phyloP scores from a whole-genome alignment of 495 filamentous ascomycete species.

The Bacidia gigantensis region DNA sequence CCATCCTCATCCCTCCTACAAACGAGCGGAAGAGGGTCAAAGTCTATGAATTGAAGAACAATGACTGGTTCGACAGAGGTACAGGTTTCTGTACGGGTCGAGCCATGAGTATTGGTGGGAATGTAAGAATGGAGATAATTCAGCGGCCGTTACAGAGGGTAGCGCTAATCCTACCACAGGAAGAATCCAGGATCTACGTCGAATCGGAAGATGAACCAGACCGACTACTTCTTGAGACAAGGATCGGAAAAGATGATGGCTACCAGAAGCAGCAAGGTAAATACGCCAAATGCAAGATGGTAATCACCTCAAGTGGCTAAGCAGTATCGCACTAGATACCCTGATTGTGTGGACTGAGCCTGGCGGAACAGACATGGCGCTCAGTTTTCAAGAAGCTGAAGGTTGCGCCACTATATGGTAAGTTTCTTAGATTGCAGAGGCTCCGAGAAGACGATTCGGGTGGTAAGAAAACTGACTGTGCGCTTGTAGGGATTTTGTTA shows the following conservation, averaged over 20 bases:
- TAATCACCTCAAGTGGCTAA: constrained; percentile 7
- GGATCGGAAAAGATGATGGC: constrained; percentile 83
- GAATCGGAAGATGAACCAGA: constrained; percentile 84
- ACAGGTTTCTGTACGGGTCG: constrained; percentile 87
- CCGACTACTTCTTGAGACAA: constrained; percentile 70
- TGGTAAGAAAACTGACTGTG: background rate
- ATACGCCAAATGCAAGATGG: constrained; percentile 7
- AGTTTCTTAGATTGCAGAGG: constrained; percentile 8
- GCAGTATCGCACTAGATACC: constrained; percentile 51
- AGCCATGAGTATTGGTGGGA: constrained; percentile 55
- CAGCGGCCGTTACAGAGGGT: background rate
- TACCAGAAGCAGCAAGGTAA: constrained; percentile 98
- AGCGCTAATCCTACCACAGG: constrained; percentile 29
- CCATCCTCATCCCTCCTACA: constrained; percentile 51
- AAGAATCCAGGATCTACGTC: constrained; percentile 79
- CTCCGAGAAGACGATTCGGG: background rate
- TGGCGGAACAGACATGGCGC: constrained; percentile 84
- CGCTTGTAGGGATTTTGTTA: constrained; percentile 74
- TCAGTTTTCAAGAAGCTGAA: constrained; percentile 96
- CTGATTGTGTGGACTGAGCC: constrained; percentile 95
- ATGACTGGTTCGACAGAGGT: constrained; percentile 97
- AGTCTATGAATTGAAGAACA: constrained; percentile 94
- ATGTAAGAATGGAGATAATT: background rate
- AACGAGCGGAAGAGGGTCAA: constrained; percentile 95
- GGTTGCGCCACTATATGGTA: constrained; percentile 89